Conservation (phyloP, 176 grass and related monocot genomes). For the Aegilops sharonensis region DNA sequence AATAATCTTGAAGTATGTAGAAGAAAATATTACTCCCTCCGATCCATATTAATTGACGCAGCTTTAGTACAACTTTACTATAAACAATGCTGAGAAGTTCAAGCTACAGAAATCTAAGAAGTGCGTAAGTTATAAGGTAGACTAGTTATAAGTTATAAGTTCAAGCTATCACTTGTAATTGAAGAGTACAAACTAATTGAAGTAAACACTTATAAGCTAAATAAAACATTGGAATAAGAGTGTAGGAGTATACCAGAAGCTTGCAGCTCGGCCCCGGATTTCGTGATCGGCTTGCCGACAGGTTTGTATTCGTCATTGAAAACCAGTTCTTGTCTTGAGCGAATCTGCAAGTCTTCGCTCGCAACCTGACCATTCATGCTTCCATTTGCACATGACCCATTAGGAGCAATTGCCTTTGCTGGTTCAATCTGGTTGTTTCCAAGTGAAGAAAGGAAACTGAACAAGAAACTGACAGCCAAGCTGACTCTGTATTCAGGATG, state of each 20-base stretch:
- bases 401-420: neutral
- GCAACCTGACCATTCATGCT: neutral
- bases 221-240: neutral
- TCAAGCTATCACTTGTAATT: neutral
- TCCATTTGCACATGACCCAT: conserved; percentile 23
- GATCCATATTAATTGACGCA: too few species aligned
- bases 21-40: too few species aligned
- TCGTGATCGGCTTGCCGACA: conserved; percentile 59
- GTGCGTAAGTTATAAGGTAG: neutral
- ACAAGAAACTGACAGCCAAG: conserved; percentile 66
- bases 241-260: conserved; percentile 69
- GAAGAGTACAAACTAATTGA: neutral
- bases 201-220: neutral
- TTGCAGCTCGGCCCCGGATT: conserved; percentile 69
- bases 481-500: conserved; percentile 66
- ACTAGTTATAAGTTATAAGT: too few species aligned
- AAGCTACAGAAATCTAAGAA: neutral
- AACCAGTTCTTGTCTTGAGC: conserved; percentile 58
- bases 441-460: conserved; percentile 69
- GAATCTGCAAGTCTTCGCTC: conserved; percentile 22
- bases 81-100: neutral
- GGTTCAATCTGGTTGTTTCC: neutral
- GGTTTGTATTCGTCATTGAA: conserved; percentile 59
- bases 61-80: too few species aligned
- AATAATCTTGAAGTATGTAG: neutral